A percentile compares a stretch with the other conserved stretches of the same genome.
phyloP scores from a whole-genome alignment of 768 basidiomycete genomes.

The Suillus discolor region DNA sequence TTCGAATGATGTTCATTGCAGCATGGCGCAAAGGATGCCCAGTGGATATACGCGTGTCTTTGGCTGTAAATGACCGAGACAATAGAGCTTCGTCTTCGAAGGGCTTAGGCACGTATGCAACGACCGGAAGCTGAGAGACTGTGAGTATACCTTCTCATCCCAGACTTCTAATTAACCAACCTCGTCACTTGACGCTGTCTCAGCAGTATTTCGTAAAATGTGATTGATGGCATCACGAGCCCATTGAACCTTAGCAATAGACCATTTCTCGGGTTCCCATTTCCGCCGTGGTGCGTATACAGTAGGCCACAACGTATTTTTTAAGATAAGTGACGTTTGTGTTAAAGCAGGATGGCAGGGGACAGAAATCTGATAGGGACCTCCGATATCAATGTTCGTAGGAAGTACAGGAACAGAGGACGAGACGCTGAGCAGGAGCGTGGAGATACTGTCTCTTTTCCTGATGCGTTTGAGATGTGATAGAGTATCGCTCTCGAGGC shows the following conservation, averaged over 20 bases:
- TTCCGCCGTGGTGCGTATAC: constrained; percentile 70
- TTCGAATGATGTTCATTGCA: constrained; percentile 72
- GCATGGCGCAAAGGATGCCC: constrained; percentile 86
- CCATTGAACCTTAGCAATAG: constrained; percentile 69
- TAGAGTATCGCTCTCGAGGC: constrained; percentile 61
- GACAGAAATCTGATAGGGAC: constrained; percentile 61
- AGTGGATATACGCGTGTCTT: constrained; percentile 71
- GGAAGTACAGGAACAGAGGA: constrained; percentile 52
- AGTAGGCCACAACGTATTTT: constrained; percentile 86
- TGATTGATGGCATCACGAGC: constrained; percentile 66
- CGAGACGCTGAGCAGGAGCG: constrained; percentile 56
- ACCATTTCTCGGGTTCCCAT: constrained; percentile 69
- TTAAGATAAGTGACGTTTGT: constrained; percentile 59
- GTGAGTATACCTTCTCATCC: not conserved
- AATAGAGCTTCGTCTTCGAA: constrained; percentile 36
- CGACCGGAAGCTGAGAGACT: constrained; percentile 65
- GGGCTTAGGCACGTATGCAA: constrained; percentile 66
- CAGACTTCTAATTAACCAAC: constrained; percentile 37
- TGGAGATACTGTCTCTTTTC: constrained; percentile 47
- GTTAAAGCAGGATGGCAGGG: constrained; percentile 74
- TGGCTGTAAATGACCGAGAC: constrained; percentile 48
- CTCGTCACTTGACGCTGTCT: constrained; percentile 56
- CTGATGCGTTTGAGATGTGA: constrained; percentile 80
- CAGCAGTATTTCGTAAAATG: constrained; percentile 51
- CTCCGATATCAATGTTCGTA: constrained; percentile 42